These are phyloP conservation scores for Aspergillus sp. DNA, from an alignment of 2,329 filamentous ascomycete species.

Conservation along the genomic window DNA sequence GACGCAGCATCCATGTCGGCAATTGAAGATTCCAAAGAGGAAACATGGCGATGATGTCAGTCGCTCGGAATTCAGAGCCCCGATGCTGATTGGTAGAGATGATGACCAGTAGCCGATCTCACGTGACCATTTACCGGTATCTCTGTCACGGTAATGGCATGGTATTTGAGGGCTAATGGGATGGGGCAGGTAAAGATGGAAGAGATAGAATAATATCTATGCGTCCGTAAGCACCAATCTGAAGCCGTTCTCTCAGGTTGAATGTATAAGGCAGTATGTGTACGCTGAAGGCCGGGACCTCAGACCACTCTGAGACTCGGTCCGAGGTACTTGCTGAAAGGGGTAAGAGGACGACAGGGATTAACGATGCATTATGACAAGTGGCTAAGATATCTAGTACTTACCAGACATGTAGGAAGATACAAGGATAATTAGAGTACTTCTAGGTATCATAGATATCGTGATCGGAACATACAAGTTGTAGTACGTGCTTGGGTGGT, in stretches of 20 bases:
- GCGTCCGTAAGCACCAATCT: no score
- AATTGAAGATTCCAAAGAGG: background rate
- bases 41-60: constrained; percentile 10
- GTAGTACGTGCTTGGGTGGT: no score
- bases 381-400: background rate
- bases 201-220: background rate
- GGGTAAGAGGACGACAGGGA: background rate
- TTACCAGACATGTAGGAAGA: background rate
- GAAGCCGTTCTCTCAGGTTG: no score
- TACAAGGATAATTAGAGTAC: background rate
- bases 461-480: no score
- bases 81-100: constrained; percentile 9
- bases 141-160: background rate
- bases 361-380: background rate
- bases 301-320: constrained; percentile 3
- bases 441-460: no score
- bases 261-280: background rate
- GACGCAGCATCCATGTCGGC: background rate
- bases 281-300: background rate
- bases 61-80: constrained; percentile 5
- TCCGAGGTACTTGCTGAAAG: constrained; percentile 11
- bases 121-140: constrained; percentile 11
- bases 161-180: background rate
- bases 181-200: background rate
- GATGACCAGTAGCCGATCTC: constrained; percentile 3